Percentiles rank a stretch among this genome's conserved stretches.
Evolutionary conservation across 305 asterid species (phyloP).

Genomic region (Ajuga reptans): DNA sequence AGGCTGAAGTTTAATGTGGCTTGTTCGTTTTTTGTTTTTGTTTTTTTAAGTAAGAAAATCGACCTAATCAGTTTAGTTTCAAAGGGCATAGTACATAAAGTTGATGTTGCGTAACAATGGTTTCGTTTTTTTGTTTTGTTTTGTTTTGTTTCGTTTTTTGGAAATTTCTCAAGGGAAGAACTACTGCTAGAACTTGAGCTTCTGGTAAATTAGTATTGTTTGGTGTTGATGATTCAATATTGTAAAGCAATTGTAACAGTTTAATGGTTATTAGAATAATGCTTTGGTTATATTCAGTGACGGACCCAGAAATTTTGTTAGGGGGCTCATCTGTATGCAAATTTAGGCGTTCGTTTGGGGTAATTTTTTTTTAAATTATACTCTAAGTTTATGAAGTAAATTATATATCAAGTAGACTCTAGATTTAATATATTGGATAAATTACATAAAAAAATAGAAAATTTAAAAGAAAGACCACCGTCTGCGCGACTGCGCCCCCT

Average conservation of each 20-base stretch:
- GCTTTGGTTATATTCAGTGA: too few species aligned
- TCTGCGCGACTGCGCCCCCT: too few species aligned
- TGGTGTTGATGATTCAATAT: neutral
- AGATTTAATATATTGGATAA: too few species aligned
- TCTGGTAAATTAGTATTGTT: neutral
- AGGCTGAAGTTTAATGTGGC: neutral
- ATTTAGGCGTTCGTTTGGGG: too few species aligned
- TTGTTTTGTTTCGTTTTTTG: neutral
- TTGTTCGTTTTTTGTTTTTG: too few species aligned
- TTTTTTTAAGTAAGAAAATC: neutral
- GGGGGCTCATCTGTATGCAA: too few species aligned
- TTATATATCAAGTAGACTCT: too few species aligned
- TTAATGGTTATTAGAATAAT: neutral
- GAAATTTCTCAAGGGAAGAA: neutral
- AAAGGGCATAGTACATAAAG: neutral
- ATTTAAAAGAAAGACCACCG: too few species aligned
- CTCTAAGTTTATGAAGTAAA: too few species aligned
- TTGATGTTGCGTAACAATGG: neutral
- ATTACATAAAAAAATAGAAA: too few species aligned
- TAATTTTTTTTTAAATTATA: too few species aligned
- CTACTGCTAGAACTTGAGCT: neutral
- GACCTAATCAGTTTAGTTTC: neutral
- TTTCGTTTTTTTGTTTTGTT: neutral
- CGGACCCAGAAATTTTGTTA: too few species aligned
- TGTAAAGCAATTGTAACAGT: constrained; percentile 4